Conservation (phyloP, 768 basidiomycete genomes). For the Lentinula guzmanii region DNA sequence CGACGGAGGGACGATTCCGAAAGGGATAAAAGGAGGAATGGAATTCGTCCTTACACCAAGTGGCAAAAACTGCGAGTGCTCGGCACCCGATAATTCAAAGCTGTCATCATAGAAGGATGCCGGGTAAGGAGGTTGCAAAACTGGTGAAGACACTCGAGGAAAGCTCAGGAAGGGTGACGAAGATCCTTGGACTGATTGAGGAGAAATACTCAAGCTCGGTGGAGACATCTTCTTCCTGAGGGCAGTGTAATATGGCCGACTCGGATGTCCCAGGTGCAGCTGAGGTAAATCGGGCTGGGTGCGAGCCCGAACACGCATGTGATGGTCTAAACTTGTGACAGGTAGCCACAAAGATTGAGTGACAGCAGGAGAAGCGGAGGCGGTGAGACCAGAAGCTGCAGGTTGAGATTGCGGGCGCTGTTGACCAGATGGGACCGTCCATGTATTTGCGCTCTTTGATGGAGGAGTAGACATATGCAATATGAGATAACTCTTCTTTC, state of each 20-base stretch:
- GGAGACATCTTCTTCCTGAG: constrained; percentile 2
- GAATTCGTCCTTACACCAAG: neutral
- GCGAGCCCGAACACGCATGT: neutral
- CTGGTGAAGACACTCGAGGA: neutral
- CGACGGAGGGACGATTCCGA: neutral
- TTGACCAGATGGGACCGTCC: neutral
- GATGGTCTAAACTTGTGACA: neutral
- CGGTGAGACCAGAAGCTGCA: neutral
- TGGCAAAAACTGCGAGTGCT: neutral
- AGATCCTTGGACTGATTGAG: neutral
- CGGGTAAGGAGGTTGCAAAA: neutral
- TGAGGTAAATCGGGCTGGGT: neutral
- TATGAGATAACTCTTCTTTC: constrained; percentile 1
- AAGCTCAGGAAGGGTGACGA: neutral
- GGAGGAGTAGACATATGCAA: constrained; percentile 2
- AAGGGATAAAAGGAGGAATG: neutral
- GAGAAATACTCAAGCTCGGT: neutral
- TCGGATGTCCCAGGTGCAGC: neutral
- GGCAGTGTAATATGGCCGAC: constrained; percentile 3
- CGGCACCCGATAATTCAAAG: neutral
- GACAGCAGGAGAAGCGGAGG: neutral
- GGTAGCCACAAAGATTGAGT: neutral
- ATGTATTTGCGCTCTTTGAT: neutral
- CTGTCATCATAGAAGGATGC: neutral
- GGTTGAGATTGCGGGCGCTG: constrained; percentile 2